phyloP scores from a whole-genome alignment of 306 rosid species.

The Dryas alaskensis region DNA sequence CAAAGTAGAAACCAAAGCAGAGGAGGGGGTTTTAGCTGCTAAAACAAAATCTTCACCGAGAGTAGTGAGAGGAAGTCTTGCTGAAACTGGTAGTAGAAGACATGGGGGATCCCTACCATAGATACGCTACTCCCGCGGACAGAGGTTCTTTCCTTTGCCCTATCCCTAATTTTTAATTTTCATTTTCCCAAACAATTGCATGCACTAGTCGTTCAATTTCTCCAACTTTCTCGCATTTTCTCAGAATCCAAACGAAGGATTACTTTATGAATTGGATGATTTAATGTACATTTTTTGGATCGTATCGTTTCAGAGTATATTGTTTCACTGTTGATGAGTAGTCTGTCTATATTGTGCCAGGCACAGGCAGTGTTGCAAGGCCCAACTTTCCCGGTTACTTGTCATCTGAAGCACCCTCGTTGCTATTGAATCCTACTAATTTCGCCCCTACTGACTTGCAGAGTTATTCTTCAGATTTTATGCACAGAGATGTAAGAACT shows the following conservation, averaged over 20 bases:
- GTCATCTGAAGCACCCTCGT: slow-evolving; percentile 44
- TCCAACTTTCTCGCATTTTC: neutral
- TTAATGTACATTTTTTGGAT: neutral
- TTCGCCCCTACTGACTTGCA: slow-evolving; percentile 32
- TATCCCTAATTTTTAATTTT: slow-evolving; percentile 3
- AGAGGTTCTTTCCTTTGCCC: slow-evolving; percentile 35
- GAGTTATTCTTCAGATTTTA: slow-evolving; percentile 41
- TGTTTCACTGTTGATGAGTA: neutral
- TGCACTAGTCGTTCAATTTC: slow-evolving; percentile 2
- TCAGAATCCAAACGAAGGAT: neutral
- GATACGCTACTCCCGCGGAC: slow-evolving; percentile 38
- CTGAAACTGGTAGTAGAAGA: neutral
- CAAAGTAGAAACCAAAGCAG: neutral
- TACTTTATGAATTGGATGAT: neutral
- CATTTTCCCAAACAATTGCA: neutral
- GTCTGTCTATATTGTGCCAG: slow-evolving; percentile 1
- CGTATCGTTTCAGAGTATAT: neutral
- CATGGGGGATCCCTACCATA: slow-evolving; percentile 57
- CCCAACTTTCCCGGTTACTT: slow-evolving; percentile 44
- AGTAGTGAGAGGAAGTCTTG: neutral
- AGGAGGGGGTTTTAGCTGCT: neutral
- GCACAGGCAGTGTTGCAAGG: slow-evolving; percentile 40
- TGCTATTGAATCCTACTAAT: slow-evolving; percentile 31
- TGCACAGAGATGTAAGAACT: slow-evolving; percentile 47
- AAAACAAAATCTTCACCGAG: neutral